Percentiles rank a stretch among this genome's conserved stretches.
Evolutionary conservation across 257 asterid genomes (phyloP).

Genomic region (Solanum sitiens): DNA sequence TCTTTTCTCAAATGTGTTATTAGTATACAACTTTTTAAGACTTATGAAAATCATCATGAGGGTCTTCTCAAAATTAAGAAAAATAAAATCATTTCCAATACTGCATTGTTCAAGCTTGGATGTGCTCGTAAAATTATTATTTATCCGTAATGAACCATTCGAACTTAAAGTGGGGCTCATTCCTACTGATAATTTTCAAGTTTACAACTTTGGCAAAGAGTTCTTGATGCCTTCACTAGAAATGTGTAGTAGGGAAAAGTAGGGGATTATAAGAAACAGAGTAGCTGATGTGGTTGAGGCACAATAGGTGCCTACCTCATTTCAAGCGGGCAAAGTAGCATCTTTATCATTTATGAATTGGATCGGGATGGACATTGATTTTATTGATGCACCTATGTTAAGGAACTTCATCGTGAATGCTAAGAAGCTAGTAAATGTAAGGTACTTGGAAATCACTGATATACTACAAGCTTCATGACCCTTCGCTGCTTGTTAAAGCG

Average conservation of each 20-base stretch:
- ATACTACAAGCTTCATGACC: too few species aligned
- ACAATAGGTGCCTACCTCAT: too few species aligned
- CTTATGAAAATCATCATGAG: slow-evolving; percentile 48
- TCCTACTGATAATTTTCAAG: neutral
- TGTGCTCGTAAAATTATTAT: slow-evolving; percentile 34
- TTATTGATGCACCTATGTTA: too few species aligned
- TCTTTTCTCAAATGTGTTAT: slow-evolving; percentile 70
- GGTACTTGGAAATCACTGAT: too few species aligned
- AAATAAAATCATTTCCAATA: slow-evolving; percentile 38
- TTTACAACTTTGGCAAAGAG: neutral
- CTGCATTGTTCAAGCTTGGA: slow-evolving; percentile 59
- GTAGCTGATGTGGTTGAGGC: neutral
- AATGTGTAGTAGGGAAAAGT: neutral
- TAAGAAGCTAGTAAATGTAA: too few species aligned
- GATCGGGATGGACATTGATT: too few species aligned
- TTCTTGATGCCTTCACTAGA: too few species aligned
- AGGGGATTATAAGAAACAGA: too few species aligned
- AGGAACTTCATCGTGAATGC: too few species aligned
- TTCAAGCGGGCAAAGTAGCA: too few species aligned
- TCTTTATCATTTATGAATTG: too few species aligned
- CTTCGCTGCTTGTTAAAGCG: too few species aligned
- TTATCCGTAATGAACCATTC: neutral
- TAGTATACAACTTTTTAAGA: slow-evolving; percentile 52
- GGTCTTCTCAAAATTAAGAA: slow-evolving; percentile 50
- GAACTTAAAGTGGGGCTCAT: neutral